Evolutionary conservation across 2,329 filamentous ascomycete species (phyloP).

Genomic region (Monilinia laxa): DNA sequence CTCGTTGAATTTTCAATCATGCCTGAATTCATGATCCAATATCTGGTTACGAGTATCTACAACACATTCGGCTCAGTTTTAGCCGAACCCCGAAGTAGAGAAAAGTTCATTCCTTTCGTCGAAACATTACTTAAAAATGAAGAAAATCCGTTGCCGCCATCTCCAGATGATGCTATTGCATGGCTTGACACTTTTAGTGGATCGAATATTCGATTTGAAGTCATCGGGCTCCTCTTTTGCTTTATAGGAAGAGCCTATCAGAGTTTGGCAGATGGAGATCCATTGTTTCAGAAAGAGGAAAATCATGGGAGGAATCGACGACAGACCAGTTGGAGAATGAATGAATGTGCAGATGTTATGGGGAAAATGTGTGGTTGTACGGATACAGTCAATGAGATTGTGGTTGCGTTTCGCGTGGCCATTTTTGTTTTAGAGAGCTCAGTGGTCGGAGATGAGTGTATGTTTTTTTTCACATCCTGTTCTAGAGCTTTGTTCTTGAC

Average conservation of each 20-base stretch:
- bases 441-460: conserved; percentile 14
- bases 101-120: conserved; percentile 29
- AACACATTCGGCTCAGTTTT: conserved; percentile 31
- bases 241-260: conserved; percentile 35
- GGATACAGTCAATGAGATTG: conserved; percentile 28
- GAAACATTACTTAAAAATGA: conserved; percentile 34
- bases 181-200: conserved; percentile 38
- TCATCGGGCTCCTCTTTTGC: conserved; percentile 37
- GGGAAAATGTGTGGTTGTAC: conserved; percentile 20
- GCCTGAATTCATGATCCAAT: conserved; percentile 30
- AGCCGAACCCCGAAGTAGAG: conserved; percentile 27
- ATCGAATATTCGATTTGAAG: conserved; percentile 36
- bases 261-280: conserved; percentile 35
- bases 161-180: conserved; percentile 35
- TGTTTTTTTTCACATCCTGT: not conserved
- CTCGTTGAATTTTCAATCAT: conserved; percentile 25
- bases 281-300: conserved; percentile 31
- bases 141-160: conserved; percentile 31
- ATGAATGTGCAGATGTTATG: conserved; percentile 37
- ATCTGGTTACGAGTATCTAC: conserved; percentile 32
- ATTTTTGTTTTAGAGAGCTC: conserved; percentile 6
- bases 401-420: conserved; percentile 22
- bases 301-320: conserved; percentile 34
- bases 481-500: not conserved
- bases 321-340: conserved; percentile 38